These are phyloP conservation scores for Jasminum sambac DNA, from an alignment of 257 asterid genomes.

Conservation along the genomic window DNA sequence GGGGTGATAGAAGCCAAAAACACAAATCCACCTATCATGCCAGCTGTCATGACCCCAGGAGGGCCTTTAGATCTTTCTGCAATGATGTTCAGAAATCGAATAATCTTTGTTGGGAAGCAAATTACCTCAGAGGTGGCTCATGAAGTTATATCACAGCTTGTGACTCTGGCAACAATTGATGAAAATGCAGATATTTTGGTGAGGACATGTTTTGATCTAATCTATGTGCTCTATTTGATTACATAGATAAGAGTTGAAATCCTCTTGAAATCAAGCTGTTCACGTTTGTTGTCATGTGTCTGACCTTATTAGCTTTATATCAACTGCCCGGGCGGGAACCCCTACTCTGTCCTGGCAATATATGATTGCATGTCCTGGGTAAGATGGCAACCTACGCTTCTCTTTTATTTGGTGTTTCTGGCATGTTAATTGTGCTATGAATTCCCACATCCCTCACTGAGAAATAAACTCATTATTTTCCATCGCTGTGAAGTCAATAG, in stretches of 20 bases:
- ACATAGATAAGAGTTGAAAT: conserved; percentile 8
- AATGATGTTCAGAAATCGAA: conserved; percentile 87
- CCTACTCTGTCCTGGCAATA: conserved; percentile 84
- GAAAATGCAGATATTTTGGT: conserved; percentile 93
- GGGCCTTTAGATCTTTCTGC: conserved; percentile 91
- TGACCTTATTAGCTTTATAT: conserved; percentile 63
- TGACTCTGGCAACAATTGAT: conserved; percentile 92
- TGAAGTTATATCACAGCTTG: conserved; percentile 90
- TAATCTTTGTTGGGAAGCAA: conserved; percentile 88
- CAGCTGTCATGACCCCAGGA: conserved; percentile 89
- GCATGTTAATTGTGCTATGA: conserved; percentile 19
- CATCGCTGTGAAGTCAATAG: conserved; percentile 11
- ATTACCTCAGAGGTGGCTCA: conserved; percentile 84
- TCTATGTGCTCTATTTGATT: conserved; percentile 10
- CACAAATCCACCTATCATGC: conserved; percentile 95
- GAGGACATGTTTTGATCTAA: conserved; percentile 18
- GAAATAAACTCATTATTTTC: conserved; percentile 13
- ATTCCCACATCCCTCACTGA: neutral
- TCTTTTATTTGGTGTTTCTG: conserved; percentile 19
- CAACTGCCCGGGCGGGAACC: conserved; percentile 96
- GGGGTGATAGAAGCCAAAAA: conserved; percentile 72
- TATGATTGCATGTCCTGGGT: conserved; percentile 99
- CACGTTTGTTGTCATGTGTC: conserved; percentile 11
- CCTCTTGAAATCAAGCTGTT: conserved; percentile 17
- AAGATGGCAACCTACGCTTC: conserved; percentile 32